Evolutionary conservation across 768 basidiomycete genomes (phyloP).

Genomic region (Serpula lacrymans): DNA sequence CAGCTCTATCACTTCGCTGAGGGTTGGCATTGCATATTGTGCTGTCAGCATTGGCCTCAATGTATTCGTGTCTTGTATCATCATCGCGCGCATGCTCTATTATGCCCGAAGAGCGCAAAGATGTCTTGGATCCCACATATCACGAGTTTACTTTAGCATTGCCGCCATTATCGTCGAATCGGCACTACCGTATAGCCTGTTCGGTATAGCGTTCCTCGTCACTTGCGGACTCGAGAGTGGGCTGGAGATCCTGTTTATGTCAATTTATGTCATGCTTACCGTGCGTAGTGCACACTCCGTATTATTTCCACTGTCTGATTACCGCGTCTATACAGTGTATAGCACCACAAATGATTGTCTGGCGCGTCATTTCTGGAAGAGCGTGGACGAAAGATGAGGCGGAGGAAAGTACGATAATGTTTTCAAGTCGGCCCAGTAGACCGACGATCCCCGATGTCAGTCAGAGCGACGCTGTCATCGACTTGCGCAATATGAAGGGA

Average conservation of each 20-base stretch:
- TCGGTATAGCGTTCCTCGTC: conserved; percentile 20
- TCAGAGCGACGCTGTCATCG: too few relatives aligned
- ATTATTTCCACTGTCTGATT: too few relatives aligned
- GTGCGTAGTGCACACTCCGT: conserved; percentile 11
- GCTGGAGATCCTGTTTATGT: conserved; percentile 11
- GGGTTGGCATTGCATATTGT: conserved; percentile 8
- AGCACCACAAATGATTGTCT: conserved; percentile 23
- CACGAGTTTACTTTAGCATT: conserved; percentile 16
- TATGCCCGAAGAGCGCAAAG: conserved; percentile 11
- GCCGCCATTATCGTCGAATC: conserved; percentile 19
- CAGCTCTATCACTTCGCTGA: conserved; percentile 11
- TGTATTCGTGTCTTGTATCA: conserved; percentile 14
- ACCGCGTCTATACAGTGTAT: conserved; percentile 15
- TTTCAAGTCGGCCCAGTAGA: too few relatives aligned
- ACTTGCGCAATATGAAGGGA: too few relatives aligned
- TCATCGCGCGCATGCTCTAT: conserved; percentile 15
- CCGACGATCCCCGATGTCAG: too few relatives aligned
- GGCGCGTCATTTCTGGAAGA: conserved; percentile 17
- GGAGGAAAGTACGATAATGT: too few relatives aligned
- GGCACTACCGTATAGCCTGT: conserved; percentile 21
- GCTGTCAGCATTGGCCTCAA: conserved; percentile 17
- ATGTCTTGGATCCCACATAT: conserved; percentile 16
- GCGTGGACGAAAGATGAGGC: too few relatives aligned
- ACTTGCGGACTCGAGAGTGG: conserved; percentile 7
- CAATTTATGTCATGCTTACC: conserved; percentile 21